Percentiles rank a stretch among this genome's conserved stretches.
phyloP scores from a whole-genome alignment of 2,329 filamentous ascomycete genomes.

The Ophiocordyceps unilateralis region DNA sequence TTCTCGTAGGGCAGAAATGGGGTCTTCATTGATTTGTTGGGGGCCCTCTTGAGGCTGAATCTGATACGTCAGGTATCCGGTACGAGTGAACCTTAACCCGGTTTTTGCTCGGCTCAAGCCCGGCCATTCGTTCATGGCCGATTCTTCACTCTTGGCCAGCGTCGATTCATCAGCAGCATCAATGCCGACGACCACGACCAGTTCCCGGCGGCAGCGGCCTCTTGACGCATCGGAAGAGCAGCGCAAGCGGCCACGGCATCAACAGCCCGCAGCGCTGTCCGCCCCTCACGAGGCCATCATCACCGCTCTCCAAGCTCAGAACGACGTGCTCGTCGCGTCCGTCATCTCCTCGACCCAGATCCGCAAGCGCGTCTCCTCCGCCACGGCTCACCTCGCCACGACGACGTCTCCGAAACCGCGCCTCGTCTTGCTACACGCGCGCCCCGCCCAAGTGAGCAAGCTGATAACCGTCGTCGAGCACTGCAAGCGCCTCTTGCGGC shows the following conservation, averaged over 20 bases:
- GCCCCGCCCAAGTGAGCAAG: slow-evolving; percentile 38
- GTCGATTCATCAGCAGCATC: too few species aligned
- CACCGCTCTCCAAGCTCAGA: slow-evolving; percentile 24
- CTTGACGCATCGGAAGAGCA: neutral
- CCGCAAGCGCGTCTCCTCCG: slow-evolving; percentile 30
- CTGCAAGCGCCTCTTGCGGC: slow-evolving; percentile 35
- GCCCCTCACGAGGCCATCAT: slow-evolving; percentile 25
- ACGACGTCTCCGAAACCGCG: slow-evolving; percentile 8
- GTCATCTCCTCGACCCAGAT: slow-evolving; percentile 45
- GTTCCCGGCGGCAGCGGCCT: slow-evolving; percentile 3
- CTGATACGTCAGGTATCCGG: neutral
- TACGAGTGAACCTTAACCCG: too few species aligned
- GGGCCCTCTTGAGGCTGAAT: neutral
- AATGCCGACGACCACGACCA: too few species aligned
- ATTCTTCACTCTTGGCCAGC: neutral
- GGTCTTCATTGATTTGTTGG: neutral
- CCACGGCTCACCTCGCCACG: slow-evolving; percentile 24
- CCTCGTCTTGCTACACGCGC: slow-evolving; percentile 32
- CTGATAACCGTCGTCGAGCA: slow-evolving; percentile 53
- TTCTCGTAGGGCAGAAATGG: neutral
- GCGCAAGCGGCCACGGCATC: slow-evolving; percentile 2
- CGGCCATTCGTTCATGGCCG: neutral
- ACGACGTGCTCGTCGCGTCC: slow-evolving; percentile 32
- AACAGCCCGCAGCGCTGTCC: slow-evolving; percentile 8
- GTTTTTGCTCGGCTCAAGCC: neutral